Evolutionary conservation across 495 filamentous ascomycete genomes (phyloP), one percentile per base, ranked within the genome.

Genomic region (Xylaria curta): DNA sequence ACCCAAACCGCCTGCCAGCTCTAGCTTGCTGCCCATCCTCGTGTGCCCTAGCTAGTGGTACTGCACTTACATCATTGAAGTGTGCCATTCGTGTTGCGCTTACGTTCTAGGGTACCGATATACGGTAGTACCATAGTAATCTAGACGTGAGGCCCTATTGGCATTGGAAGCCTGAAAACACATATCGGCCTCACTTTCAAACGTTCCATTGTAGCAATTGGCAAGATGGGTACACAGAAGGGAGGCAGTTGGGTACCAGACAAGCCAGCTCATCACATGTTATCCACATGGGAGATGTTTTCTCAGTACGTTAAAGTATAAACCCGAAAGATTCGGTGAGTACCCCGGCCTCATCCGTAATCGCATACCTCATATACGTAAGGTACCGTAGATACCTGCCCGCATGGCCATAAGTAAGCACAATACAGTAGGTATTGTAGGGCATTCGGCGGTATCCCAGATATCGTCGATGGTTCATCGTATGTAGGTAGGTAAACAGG

Each of bases 31-130:
- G 60, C 36, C 60, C 60, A 12, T 63, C 60, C 5, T 38, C 59
- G n/a, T 62, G 59, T 40, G 36, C 60, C 36, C 60, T 46, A 12
- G 38, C 38, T 28, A 63, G 38, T 44, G 21, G 60, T 24, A 44
- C 76, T 74, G 68, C 67, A 78, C 74, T 78, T 76, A 74, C 76
- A 78, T 78, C 76, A 78, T 76, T 66, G 67, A 38, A 67, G 66
- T 69, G 70, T 74, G 61, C 71, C 58, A 60, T 60, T 60, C 33
- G 58, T 60, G 58, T 38, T 60, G 28, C 17, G 58, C 58, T 60
- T 36, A 60, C 58, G n/a, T 60, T 33, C 58, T 9, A 60, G 58
- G 53, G 53, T 38, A 38, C 12, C 33, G 58, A 28, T 44, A 24
- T 28, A 61, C 59, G 40, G 36, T 21, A 42, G 36, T 69, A 70